Conservation (phyloP, 148 eudicot genomes). For the Talinum fruticosum region DNA sequence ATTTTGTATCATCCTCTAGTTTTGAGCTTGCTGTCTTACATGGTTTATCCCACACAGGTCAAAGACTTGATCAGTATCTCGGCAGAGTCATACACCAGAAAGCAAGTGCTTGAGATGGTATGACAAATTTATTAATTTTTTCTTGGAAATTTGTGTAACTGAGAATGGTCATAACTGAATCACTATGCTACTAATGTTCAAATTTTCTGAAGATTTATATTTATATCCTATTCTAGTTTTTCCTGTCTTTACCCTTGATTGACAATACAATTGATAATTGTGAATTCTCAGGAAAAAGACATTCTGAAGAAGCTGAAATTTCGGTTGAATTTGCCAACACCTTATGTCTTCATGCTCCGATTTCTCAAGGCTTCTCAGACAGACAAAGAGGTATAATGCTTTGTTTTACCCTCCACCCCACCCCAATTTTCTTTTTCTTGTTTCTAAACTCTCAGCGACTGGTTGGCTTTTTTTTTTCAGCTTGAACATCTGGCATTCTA, state of each 20-base stretch:
- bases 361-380: constrained; percentile 84
- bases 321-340: constrained; percentile 79
- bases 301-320: constrained; percentile 72
- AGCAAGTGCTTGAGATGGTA: constrained; percentile 82
- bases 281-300: constrained; percentile 55
- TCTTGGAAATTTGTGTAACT: neutral
- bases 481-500: constrained; percentile 86
- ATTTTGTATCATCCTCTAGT: neutral
- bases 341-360: constrained; percentile 87
- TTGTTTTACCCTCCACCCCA: neutral
- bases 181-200: neutral
- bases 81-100: constrained; percentile 72
- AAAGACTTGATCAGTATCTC: constrained; percentile 79
- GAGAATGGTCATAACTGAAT: neutral
- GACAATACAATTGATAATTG: neutral
- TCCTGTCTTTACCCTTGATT: neutral
- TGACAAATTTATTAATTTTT: neutral
- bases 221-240: too few relatives aligned
- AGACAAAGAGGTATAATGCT: constrained; percentile 47
- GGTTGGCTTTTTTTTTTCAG: constrained; percentile 29
- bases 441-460: constrained; percentile 5
- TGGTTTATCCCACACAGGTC: constrained; percentile 43
- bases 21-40: constrained; percentile 11
- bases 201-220: neutral
- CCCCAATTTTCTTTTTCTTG: too few relatives aligned